Conservation (phyloP, 352 stramenopile species). For the Phytophthora idaei region DNA sequence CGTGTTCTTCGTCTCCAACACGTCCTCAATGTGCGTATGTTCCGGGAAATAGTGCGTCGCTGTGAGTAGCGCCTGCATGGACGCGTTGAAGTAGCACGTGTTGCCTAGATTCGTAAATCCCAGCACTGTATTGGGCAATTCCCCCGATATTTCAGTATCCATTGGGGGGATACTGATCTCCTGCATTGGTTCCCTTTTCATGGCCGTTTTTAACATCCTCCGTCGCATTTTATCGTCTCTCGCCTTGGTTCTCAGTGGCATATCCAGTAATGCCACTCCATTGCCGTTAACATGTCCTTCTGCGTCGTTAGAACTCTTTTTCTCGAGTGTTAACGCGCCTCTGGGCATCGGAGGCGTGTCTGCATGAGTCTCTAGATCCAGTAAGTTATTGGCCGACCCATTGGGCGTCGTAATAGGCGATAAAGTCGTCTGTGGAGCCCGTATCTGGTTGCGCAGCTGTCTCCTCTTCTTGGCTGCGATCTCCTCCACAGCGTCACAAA, state of each 20-base stretch:
- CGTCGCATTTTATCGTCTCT: slow-evolving; percentile 37
- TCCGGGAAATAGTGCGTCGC: slow-evolving; percentile 80
- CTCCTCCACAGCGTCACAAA: slow-evolving; percentile 48
- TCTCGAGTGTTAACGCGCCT: slow-evolving; percentile 17
- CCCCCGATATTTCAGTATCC: not conserved
- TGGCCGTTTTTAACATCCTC: slow-evolving; percentile 25
- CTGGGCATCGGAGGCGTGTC: slow-evolving; percentile 18
- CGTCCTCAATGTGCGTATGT: slow-evolving; percentile 50
- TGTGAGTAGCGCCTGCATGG: slow-evolving; percentile 91
- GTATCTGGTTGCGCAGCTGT: slow-evolving; percentile 34
- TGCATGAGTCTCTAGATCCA: slow-evolving; percentile 16
- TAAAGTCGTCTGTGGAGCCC: slow-evolving; percentile 8
- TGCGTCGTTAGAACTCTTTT: not conserved
- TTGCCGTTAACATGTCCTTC: slow-evolving; percentile 4
- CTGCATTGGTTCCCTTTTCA: slow-evolving; percentile 19
- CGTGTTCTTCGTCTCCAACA: slow-evolving; percentile 64
- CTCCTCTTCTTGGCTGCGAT: slow-evolving; percentile 56
- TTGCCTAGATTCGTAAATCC: slow-evolving; percentile 93
- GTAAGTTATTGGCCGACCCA: slow-evolving; percentile 20
- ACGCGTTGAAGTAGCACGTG: slow-evolving; percentile 94
- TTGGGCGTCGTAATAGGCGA: slow-evolving; percentile 34
- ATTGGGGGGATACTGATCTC: slow-evolving; percentile 17
- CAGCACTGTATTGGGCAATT: slow-evolving; percentile 48
- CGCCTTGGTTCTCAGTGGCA: slow-evolving; percentile 40
- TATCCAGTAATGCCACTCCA: slow-evolving; percentile 33